Base-by-base conservation (phyloP, 805 yeast genomes). In the Nakazawaea ishiwadae region DNA sequence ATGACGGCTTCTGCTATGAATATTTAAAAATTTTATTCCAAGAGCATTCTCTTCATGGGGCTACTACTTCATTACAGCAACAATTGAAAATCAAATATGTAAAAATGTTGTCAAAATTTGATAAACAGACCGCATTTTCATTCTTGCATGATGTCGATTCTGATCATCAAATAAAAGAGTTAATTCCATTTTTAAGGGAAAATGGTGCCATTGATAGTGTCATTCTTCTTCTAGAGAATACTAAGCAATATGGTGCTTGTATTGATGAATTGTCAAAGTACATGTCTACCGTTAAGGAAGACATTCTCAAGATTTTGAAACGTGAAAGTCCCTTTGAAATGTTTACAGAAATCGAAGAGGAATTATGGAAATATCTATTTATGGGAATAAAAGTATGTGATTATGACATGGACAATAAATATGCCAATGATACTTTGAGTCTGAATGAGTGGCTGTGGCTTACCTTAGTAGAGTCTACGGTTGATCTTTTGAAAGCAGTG, bases 361-460 rank as follows among this genome's bases (percentile, higher is more conserved):
- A 54, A n/a, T 49, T 71, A 18, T 64, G 68, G 65, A 55, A 55
- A 4, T 63, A 53, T 34, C 47, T 68, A 21, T 52, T 53, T 19
- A 48, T 56, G 34, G 73, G 63, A 3, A 61, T 60, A 54, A 51
- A 45, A 26, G 52, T 56, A 4, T 63, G 63, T 38, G 65, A 53
- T 48, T 51, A 37, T 18, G 41, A 54, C 14, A 47, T 51, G 3
- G 17, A 40, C 43, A n/a, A 55, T 50, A 12, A 32, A 17, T 44
- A 33, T 0, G 48, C 55, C 1, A 44, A 44, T 2, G 30, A 39
- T 4, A 50, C 43, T 6, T 41, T 66, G 8, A 56, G 62, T 2
- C 31, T 44, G 17, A 59, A 62, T 33, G 72, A 68, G 44, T 45
- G 50, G 9, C 49, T 72, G 48, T 63, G 77, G 63, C 48, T 71